Evolutionary conservation across 1,284 basidiomycete species (phyloP), one percentile per base, ranked within the genome.

Genomic region (Trametes sp.): DNA sequence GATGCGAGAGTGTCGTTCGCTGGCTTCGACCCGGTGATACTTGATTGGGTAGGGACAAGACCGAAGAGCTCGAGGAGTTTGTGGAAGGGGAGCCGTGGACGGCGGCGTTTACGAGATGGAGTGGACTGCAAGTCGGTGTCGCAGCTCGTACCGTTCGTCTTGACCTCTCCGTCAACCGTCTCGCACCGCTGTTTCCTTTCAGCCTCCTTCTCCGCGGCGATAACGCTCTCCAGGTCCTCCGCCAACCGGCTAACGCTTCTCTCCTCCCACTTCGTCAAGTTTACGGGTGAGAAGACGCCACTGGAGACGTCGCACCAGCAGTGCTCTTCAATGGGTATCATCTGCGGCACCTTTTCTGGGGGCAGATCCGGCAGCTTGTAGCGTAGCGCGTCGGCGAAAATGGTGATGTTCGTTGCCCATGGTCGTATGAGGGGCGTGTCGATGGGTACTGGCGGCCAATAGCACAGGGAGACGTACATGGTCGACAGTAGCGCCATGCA

Each of bases 401-500:
- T 90, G 19, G 87, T 89, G 70, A 90, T 82, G 71, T 88, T 87
- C 45, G 82, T 80, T 8, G 86, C 76, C 87, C 88, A 89, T 3
- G 92, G 87, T 19, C 73, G 73, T 24, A 85, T 81, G 57, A 92
- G 84, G 1, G 83, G 78, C 29, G 82, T 83, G 62, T 87, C 83
- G 45, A 88, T 73, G 13, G 90, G 84, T 50, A 92, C 84, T 21
- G 92, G 89, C 64, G 92, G 89, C 92, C 92, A 93, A 75, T 93
- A 93, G 73, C 92, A 94, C 13, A 92, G 91, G 16, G 92, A 91
- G 65, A 92, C 82, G 74, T 93, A 93, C 55, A 93, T 81, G 16
- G 92, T 89, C 0, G 86, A 82, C 21, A 94, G 84, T 23, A 94
- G 81, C 24, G 92, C 81, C 59, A 93, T 88, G 81, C 92, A 94